A percentile compares a stretch with the other conserved stretches of the same genome.
These are phyloP conservation scores for Omphalotus olearius DNA, from an alignment of 1,284 basidiomycete genomes.

Conservation along the genomic window DNA sequence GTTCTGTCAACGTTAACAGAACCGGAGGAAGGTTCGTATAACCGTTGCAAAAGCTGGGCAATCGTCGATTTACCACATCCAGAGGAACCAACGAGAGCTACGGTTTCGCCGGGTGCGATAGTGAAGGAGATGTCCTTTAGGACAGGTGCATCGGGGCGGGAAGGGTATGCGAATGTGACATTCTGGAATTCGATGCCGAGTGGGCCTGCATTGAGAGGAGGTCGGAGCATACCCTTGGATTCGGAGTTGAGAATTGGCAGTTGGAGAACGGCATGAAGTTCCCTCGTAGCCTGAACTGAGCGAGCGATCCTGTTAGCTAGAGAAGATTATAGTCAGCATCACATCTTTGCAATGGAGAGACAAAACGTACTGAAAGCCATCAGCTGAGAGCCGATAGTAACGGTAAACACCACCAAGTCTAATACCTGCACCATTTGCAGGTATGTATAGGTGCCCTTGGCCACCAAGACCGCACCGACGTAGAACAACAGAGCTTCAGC, in stretches of 20 bases:
- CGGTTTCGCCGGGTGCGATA: constrained; percentile 71
- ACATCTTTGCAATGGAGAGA: neutral
- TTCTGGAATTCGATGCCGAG: constrained; percentile 56
- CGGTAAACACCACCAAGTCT: constrained; percentile 89
- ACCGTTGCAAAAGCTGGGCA: constrained; percentile 75
- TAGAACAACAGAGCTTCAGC: constrained; percentile 90
- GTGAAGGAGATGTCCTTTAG: constrained; percentile 64
- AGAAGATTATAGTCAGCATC: constrained; percentile 12
- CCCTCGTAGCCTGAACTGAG: constrained; percentile 73
- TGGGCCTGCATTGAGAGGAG: constrained; percentile 49
- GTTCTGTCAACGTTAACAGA: constrained; percentile 22
- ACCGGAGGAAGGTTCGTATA: constrained; percentile 79
- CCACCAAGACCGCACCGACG: constrained; percentile 82
- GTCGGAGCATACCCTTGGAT: constrained; percentile 61
- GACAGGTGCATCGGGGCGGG: constrained; percentile 69
- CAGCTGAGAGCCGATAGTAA: constrained; percentile 87
- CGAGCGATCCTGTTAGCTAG: constrained; percentile 79
- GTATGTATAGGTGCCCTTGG: constrained; percentile 80
- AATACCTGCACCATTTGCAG: constrained; percentile 86
- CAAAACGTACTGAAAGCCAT: constrained; percentile 78
- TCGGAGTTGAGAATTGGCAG: constrained; percentile 65
- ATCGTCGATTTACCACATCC: constrained; percentile 90
- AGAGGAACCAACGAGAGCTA: constrained; percentile 85
- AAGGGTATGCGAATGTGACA: constrained; percentile 81
- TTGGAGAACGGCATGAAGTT: constrained; percentile 67